A percentile compares a stretch with the other conserved stretches of the same genome.
Evolutionary conservation across 2,329 filamentous ascomycete species (phyloP).

Genomic region (Lomentospora prolificans): DNA sequence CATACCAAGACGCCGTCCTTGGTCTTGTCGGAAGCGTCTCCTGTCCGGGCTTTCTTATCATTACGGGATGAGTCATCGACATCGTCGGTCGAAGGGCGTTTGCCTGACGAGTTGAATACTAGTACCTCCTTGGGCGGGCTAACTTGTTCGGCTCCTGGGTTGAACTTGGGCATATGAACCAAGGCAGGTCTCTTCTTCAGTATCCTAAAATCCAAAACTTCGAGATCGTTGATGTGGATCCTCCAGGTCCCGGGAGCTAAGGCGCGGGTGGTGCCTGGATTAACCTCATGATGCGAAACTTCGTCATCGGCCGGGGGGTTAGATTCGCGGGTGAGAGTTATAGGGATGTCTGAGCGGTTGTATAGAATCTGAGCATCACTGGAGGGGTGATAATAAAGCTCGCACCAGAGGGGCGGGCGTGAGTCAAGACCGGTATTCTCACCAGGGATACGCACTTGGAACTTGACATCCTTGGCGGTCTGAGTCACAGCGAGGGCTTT

Average conservation of each 20-base stretch:
- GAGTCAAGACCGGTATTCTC: constrained; percentile 16
- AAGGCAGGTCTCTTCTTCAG: constrained; percentile 42
- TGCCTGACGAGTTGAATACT: constrained; percentile 35
- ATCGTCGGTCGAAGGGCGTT: constrained; percentile 30
- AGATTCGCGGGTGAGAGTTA: constrained; percentile 26
- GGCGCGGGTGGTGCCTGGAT: constrained; percentile 33
- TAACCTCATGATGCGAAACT: constrained; percentile 17
- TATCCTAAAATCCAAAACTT: constrained; percentile 48
- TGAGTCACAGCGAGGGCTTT: constrained; percentile 51
- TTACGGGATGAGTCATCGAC: constrained; percentile 2
- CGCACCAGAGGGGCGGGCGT: constrained; percentile 44
- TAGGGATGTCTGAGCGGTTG: constrained; percentile 45
- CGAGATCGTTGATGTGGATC: constrained; percentile 37
- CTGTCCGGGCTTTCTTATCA: constrained; percentile 7
- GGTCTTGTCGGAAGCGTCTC: background rate
- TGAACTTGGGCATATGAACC: constrained; percentile 18
- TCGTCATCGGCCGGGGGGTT: background rate
- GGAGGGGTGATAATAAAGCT: constrained; percentile 49
- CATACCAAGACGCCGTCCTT: constrained; percentile 11
- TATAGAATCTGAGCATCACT: constrained; percentile 48
- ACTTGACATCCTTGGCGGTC: constrained; percentile 50
- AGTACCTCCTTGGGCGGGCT: constrained; percentile 21
- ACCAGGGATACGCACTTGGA: constrained; percentile 45
- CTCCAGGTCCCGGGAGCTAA: constrained; percentile 47
- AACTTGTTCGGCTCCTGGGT: constrained; percentile 14